Base-by-base conservation (phyloP, 306 rosid genomes). In the Vigna angularis region DNA sequence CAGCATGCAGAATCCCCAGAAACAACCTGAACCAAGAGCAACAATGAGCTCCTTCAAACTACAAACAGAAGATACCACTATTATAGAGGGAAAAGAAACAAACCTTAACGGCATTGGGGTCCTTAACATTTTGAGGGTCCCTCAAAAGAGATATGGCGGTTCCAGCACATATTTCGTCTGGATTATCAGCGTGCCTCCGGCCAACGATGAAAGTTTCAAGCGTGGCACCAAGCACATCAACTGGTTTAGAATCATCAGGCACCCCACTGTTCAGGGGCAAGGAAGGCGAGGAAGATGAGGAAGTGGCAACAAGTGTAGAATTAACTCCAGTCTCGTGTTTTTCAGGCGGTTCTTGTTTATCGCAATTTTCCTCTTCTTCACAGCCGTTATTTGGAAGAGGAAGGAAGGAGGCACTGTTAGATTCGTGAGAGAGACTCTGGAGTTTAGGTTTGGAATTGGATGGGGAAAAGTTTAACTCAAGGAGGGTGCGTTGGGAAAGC, bases 61-160 rank as follows among this genome's bases (percentile, higher is more conserved):
- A 73, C 26, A 42, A 65, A 70, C 51, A 66, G 44, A 71, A 44
- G 16, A 58, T 28, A 30, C 3, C 18, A 28, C 22, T 42, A 62
- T 26, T 7, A 45, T 48, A 71, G 20, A 76, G 40, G 6, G 7
- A 57, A 50, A 58, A 67, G 34, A 64, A 44, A 74, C 9, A 24
- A 73, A 94, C 98, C 94, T 94, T 88, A 64, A 94, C 76, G 61
- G 96, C 97, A 78, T 94, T 94, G 55, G 88, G 71, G 76, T 91
- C 98, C 80, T 90, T 89, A 61, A 62, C 85, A 85, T 94, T 94
- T 38, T 82, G 73, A 28, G 91, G 90, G 55, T 91, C 98, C 84
- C 97, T 88, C 71, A 70, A 45, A 76, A 94, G 91, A 70, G 79
- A 80, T 48, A 94, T 70, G 11, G 67, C 58, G 56, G 77, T 78